Evolutionary conservation across 257 asterid genomes (phyloP), one percentile per base, ranked within the genome.

Genomic region (Mentha longifolia): DNA sequence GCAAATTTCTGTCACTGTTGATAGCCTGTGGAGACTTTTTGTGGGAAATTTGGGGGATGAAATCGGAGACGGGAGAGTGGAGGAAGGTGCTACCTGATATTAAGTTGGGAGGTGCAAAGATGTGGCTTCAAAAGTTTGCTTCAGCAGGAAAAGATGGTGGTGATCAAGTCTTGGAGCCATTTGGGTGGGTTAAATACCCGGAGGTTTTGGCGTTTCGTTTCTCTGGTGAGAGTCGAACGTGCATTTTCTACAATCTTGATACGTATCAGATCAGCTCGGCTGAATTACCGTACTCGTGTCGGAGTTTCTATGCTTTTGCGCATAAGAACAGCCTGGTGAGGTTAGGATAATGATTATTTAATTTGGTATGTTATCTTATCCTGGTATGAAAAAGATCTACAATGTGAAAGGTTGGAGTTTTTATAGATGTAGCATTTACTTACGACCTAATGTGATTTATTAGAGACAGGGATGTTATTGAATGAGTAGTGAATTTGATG

Each of bases 21-120:
- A 28, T 50, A 16, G 30, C 5, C 5, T 12, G 20, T 10, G 6
- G 13, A 17, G 58, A 17, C n/a, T 51, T 16, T 3, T 7, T 1
- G 54, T 61, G 61, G 55, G 76, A 37, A 30, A 70, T 35, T 35
- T 68, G 54, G 70, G 63, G 28, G 70, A 49, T 71, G 76, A 47
- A 60, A 47, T 60, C 76, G 1, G 51, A 51, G 9, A 47, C 52
- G 5, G 63, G 76, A 39, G 62, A 35, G 61, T 71, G 76, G 76
- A 47, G 52, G 39, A 50, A 13, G 54, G 7, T 49, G 63, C 28
- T 17, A 7, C 20, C 42, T 6, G 11, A 19, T 25, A 46, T 71
- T 43, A 43, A 35, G 11, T 14, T 71, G 20, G 61, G 50, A 71
- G 41, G n/a, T 15, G 52, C 59, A 16, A 15, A 51, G 56, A 0